phyloP scores from a whole-genome alignment of 106 monocot species.

The Dendrobium officinale region DNA sequence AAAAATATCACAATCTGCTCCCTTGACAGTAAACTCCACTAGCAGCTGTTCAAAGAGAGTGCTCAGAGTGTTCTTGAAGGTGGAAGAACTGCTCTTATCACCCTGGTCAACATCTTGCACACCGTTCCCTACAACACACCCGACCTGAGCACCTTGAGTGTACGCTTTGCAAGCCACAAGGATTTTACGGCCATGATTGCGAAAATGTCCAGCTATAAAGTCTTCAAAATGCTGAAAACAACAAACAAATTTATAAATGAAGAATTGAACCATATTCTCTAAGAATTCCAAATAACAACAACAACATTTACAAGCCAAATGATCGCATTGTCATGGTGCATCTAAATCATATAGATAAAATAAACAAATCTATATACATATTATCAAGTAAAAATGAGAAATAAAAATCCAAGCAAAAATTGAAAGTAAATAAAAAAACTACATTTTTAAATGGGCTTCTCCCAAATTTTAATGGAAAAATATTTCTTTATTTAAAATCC shows the following conservation, averaged over 20 bases:
- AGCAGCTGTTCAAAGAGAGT: conserved; percentile 7
- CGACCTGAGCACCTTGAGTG: conserved; percentile 14
- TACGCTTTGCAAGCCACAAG: conserved; percentile 18
- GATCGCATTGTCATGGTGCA: no score
- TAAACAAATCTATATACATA: no score
- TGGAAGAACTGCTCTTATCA: neutral
- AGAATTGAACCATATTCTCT: no score
- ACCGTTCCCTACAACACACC: conserved; percentile 3
- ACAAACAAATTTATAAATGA: neutral
- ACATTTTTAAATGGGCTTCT: no score
- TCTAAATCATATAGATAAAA: no score
- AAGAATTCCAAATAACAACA: no score
- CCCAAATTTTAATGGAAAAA: no score
- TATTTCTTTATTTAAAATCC: no score
- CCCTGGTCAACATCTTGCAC: neutral
- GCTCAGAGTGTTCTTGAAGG: neutral
- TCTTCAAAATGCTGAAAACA: conserved; percentile 20
- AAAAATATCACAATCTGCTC: conserved; percentile 12
- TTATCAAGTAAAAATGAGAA: no score
- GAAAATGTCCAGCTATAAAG: conserved; percentile 17
- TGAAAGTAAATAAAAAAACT: no score
- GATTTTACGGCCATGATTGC: conserved; percentile 7
- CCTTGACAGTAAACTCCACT: conserved; percentile 10
- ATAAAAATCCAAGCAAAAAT: no score
- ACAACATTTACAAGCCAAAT: no score